These are phyloP conservation scores for Aspergillus heteromorphus DNA, from an alignment of 495 filamentous ascomycete genomes.

Conservation along the genomic window DNA sequence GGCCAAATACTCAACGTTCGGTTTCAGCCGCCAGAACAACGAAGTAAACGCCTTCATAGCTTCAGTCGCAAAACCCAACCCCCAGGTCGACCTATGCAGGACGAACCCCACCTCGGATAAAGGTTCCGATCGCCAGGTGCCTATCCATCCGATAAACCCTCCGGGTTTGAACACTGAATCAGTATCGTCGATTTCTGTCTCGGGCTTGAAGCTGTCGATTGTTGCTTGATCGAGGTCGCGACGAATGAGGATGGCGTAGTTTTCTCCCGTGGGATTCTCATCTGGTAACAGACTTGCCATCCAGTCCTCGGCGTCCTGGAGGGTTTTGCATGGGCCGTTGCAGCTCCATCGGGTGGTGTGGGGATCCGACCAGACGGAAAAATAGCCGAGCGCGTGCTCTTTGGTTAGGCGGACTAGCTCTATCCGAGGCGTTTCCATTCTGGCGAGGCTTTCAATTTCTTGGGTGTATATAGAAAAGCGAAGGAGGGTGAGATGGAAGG, in stretches of 20 bases:
- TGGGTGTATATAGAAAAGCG: too few species aligned
- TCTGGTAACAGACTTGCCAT: constrained; percentile 13
- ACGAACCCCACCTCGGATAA: constrained; percentile 26
- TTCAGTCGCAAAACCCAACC: constrained; percentile 28
- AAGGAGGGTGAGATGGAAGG: too few species aligned
- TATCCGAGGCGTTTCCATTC: constrained; percentile 15
- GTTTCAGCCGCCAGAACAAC: constrained; percentile 22
- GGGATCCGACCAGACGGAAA: constrained; percentile 20
- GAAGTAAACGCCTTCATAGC: constrained; percentile 21
- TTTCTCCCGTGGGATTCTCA: constrained; percentile 14
- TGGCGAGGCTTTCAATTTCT: too few species aligned
- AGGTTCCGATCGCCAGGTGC: constrained; percentile 4
- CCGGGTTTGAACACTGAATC: not conserved
- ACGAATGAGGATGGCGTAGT: constrained; percentile 17
- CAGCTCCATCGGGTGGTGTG: constrained; percentile 18
- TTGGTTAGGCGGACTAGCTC: constrained; percentile 11
- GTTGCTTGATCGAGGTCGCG: not conserved
- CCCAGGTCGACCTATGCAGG: constrained; percentile 24
- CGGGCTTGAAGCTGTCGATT: not conserved
- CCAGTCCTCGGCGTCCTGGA: constrained; percentile 16
- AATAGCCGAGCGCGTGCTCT: constrained; percentile 14
- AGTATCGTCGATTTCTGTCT: not conserved
- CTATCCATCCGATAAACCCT: not conserved
- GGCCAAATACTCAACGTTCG: constrained; percentile 14
- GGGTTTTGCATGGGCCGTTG: constrained; percentile 12